Evolutionary conservation across 768 basidiomycete species (phyloP), one percentile per base, ranked within the genome.

Genomic region (Pleurotus sapidus): DNA sequence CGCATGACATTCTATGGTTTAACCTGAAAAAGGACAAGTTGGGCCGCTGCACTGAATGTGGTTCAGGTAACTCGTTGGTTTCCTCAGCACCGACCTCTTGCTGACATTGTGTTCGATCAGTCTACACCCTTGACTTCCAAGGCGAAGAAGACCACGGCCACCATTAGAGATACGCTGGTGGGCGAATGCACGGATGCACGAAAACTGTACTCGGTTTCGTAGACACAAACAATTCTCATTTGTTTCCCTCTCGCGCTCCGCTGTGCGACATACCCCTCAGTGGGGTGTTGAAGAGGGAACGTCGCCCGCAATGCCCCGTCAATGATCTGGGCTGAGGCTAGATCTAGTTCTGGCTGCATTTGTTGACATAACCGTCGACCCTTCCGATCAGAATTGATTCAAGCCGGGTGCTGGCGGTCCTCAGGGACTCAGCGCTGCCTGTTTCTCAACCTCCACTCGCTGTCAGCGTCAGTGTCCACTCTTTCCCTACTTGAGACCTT

Each of bases 1-100:
- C 94, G 34, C 96, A 98, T 75, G 93, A 98, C 65, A 80, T 95
- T 55, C 78, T 86, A 65, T 98, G 95, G 95, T 85, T 94, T 70
- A 81, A 68, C 59, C 61, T 91, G 64, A 79, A 72, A 59, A 80
- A 84, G 64, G 79, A 88, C 65, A 84, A 87, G 72, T 77, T 81
- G 62, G 77, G 79, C 61, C 89, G 95, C 69, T 98, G 95, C 85
- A 78, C 84, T 11, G 95, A 98, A 75, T 98, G 95, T 63, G 95
- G 95, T 64, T 94, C 89, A 56, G 92, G 94, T 95, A 67, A 50
- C 87, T 74, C 25, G 48, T 49, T 58, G 40, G 46, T 20, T 18
- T 30, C 23, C 12, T 45, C 46, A 37, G 25, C 11, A 42, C 24
- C 25, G 17, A 23, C 4, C 34, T 23, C 49, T 17, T 47, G 27